Percentiles rank a stretch among this genome's conserved stretches.
Conservation (phyloP, 306 rosid species). For the Casuarina cunninghamiana region DNA sequence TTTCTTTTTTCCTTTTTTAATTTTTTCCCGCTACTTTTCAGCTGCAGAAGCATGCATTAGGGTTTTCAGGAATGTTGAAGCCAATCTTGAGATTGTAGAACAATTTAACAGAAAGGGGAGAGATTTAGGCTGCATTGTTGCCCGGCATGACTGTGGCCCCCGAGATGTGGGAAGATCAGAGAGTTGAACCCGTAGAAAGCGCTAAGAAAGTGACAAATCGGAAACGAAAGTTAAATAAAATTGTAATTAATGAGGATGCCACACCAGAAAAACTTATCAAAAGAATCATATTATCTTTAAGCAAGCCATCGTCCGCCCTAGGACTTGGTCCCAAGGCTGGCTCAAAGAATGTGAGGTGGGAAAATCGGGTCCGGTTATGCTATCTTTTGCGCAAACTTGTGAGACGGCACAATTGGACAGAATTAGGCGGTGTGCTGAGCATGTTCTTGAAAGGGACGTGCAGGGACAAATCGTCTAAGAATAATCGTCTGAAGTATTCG, state of each 20-base stretch:
- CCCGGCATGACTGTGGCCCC: neutral
- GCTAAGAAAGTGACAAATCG: slow-evolving; percentile 9
- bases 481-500: slow-evolving; percentile 64
- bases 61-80: too few species aligned
- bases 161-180: neutral
- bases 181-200: slow-evolving; percentile 6
- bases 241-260: neutral
- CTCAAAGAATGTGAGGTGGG: slow-evolving; percentile 44
- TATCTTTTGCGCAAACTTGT: slow-evolving; percentile 42
- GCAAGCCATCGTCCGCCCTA: slow-evolving; percentile 57
- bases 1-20: too few species aligned
- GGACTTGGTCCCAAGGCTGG: slow-evolving; percentile 45
- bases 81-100: too few species aligned
- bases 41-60: too few species aligned
- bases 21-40: too few species aligned
- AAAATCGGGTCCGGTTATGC: slow-evolving; percentile 44
- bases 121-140: too few species aligned
- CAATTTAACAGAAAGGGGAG: too few species aligned
- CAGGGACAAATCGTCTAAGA: slow-evolving; percentile 41
- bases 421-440: slow-evolving; percentile 67
- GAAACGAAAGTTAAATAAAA: slow-evolving; percentile 40
- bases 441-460: slow-evolving; percentile 50
- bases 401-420: slow-evolving; percentile 56
- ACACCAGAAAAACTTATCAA: slow-evolving; percentile 29
- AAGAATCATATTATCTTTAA: slow-evolving; percentile 42